Percentiles rank a stretch among this genome's conserved stretches.
Evolutionary conservation across 805 yeast species (phyloP).

Genomic region (Kuraishia cidri): DNA sequence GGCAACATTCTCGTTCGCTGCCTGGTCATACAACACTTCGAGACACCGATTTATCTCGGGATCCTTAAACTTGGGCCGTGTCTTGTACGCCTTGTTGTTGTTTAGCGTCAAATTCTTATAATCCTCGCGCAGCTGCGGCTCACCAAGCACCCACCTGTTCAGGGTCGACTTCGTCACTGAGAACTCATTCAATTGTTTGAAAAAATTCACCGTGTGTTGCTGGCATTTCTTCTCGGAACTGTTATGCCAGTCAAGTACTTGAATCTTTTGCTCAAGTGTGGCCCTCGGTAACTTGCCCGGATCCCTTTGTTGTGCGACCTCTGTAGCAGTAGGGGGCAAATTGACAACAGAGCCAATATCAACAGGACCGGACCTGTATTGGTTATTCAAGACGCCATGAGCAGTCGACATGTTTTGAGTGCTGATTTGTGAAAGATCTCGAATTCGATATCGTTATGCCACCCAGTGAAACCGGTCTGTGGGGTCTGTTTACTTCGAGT

Average conservation of each 20-base stretch:
- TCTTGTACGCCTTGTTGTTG: constrained; percentile 18
- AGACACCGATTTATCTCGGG: constrained; percentile 25
- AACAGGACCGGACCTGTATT: too few relatives aligned
- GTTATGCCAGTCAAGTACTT: constrained; percentile 25
- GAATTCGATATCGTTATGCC: too few relatives aligned
- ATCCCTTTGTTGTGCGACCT: background rate
- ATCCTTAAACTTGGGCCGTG: constrained; percentile 20
- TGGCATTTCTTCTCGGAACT: constrained; percentile 21
- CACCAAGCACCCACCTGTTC: constrained; percentile 28
- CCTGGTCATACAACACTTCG: constrained; percentile 25
- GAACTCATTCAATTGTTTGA: constrained; percentile 18
- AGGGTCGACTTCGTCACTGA: constrained; percentile 27
- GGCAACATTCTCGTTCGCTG: constrained; percentile 16
- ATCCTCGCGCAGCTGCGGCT: constrained; percentile 18
- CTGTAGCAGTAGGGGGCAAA: too few relatives aligned
- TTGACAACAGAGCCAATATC: too few relatives aligned
- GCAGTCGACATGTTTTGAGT: too few relatives aligned
- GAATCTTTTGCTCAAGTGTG: constrained; percentile 25
- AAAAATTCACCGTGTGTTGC: constrained; percentile 22
- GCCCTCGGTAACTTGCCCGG: constrained; percentile 20
- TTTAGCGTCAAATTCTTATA: constrained; percentile 15
- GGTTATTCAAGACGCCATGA: too few relatives aligned
- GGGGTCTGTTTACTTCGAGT: too few relatives aligned
- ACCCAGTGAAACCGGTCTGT: too few relatives aligned
- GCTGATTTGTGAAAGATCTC: too few relatives aligned